Evolutionary conservation across 1,284 basidiomycete species (phyloP).

Genomic region (Pisolithus thermaeus): DNA sequence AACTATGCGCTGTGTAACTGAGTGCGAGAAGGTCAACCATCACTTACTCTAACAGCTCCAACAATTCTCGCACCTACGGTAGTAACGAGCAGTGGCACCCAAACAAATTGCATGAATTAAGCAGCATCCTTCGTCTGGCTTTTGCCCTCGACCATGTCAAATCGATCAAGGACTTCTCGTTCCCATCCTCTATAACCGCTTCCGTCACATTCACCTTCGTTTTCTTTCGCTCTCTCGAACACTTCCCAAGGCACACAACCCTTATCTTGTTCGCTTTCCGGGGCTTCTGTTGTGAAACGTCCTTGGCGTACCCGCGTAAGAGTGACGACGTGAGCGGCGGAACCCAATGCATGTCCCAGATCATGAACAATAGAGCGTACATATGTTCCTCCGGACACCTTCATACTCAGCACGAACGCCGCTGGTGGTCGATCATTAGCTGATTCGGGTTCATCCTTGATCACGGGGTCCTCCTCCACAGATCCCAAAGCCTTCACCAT

Average conservation of each 20-base stretch:
- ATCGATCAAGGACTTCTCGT: slow-evolving; percentile 54
- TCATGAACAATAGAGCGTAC: slow-evolving; percentile 92
- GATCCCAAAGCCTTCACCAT: slow-evolving; percentile 60
- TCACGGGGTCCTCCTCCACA: slow-evolving; percentile 27
- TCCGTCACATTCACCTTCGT: slow-evolving; percentile 48
- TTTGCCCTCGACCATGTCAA: slow-evolving; percentile 48
- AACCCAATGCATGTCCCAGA: slow-evolving; percentile 74
- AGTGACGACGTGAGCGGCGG: slow-evolving; percentile 87
- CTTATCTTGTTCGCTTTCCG: slow-evolving; percentile 23
- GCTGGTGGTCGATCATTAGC: slow-evolving; percentile 50
- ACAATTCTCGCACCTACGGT: background rate
- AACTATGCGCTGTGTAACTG: background rate
- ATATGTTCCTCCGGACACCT: slow-evolving; percentile 94
- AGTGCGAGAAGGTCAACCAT: background rate
- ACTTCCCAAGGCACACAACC: slow-evolving; percentile 76
- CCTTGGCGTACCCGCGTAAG: slow-evolving; percentile 84
- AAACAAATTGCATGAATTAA: background rate
- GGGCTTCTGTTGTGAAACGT: slow-evolving; percentile 56
- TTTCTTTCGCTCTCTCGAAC: slow-evolving; percentile 59
- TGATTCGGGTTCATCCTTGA: slow-evolving; percentile 29
- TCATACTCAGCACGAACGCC: slow-evolving; percentile 87
- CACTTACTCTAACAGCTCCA: too few species aligned
- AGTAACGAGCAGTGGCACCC: background rate
- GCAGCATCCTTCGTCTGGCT: slow-evolving; percentile 6
- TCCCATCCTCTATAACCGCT: slow-evolving; percentile 72